Base-by-base conservation (phyloP, 2,329 filamentous ascomycete genomes). In the Cladosporium colombiae region DNA sequence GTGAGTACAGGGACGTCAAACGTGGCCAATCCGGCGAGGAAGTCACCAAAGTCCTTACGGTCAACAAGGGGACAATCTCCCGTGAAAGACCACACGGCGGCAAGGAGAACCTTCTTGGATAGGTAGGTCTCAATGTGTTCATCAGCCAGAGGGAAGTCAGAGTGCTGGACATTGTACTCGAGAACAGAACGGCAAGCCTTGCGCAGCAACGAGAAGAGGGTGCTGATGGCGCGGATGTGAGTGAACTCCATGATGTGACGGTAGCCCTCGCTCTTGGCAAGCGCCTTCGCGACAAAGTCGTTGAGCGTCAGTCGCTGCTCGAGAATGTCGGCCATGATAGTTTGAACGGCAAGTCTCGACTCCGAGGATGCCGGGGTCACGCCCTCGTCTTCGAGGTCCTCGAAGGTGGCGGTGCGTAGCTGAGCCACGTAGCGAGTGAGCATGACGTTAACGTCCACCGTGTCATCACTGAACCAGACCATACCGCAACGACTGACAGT, bases 391-490 rank as follows among this genome's bases (percentile, higher is more conserved):
- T 99, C 95, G 37, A 99, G 83, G 72, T 99, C 95, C 74, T 99
- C 95, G 73, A 99, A 97, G 0, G 91, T 88, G 65, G 92, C 89
- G 3, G 88, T 90, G 71, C 90, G 89, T 46, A 99, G 86, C 56
- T 89, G 88, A 67, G 95, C 88, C 62, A 99, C 86, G 74, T 99
- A 97, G 79, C 98, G 92, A 68, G 88, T 84, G 49, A 98, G 90
- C 88, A 98, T 91, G 91, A 99, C 97, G 70, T 86, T 86, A 1
- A 94, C 87, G 35, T 92, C 94, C 49, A 99, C 94, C 31, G 93
- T 98, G 75, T 99, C 96, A 74, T 97, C 94, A 76, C 93, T 99
- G 81, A 98, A 99, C 95, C 95, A 99, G 16, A 99, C 96, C 95
- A 99, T 99, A 85, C 95, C 95, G 78, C 95, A 99, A 81, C 95